Conservation (phyloP, 2,329 filamentous ascomycete species). For the Diaporthe sp. region DNA sequence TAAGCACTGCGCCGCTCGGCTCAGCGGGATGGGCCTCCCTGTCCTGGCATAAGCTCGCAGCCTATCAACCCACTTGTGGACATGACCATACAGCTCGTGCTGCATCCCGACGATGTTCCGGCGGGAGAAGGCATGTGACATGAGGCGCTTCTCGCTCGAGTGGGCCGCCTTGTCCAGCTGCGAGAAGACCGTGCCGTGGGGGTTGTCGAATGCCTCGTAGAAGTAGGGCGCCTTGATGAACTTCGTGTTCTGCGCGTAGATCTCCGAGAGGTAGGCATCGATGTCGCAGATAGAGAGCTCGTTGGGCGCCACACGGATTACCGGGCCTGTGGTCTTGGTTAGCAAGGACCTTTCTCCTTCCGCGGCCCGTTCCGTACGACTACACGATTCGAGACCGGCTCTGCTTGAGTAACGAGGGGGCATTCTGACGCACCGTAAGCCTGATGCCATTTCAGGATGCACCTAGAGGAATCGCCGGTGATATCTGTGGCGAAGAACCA, state of each 20-base stretch:
- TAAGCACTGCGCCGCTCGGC: conserved; percentile 5
- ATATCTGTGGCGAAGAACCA: not conserved
- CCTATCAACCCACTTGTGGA: not conserved
- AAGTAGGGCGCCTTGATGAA: conserved; percentile 4
- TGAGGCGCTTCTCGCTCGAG: conserved; percentile 3
- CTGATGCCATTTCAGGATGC: not conserved
- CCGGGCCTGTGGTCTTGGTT: not conserved
- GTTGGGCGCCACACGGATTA: conserved; percentile 9
- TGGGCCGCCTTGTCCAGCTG: not conserved
- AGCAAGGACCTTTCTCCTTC: not conserved
- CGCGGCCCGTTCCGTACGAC: not conserved
- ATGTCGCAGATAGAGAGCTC: conserved; percentile 6
- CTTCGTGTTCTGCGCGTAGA: conserved; percentile 7
- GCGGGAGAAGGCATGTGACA: conserved; percentile 10
- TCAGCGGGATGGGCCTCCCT: not conserved
- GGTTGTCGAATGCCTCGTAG: conserved; percentile 4
- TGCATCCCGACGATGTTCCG: conserved; percentile 11
- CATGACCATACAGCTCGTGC: not conserved
- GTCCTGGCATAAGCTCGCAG: not conserved
- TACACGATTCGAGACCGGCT: not conserved
- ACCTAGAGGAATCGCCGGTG: not conserved
- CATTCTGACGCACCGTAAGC: not conserved
- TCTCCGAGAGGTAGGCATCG: not conserved
- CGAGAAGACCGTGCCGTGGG: conserved; percentile 1
- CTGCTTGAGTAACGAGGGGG: not conserved